These are phyloP conservation scores for Eimeria zaria DNA, from an alignment of 169 alveolate species.

Conservation along the genomic window DNA sequence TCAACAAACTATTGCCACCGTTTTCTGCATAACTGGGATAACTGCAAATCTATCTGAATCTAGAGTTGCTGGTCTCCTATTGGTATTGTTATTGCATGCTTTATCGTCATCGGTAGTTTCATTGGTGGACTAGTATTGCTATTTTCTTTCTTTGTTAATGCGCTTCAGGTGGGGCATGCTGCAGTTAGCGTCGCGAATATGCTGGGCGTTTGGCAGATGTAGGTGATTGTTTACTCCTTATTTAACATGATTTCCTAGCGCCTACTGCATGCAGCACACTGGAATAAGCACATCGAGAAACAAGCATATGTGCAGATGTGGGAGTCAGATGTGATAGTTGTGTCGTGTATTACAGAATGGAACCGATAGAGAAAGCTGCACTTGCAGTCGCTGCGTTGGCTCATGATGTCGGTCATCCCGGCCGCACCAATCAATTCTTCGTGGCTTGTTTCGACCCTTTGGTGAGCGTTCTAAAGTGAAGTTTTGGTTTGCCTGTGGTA, in stretches of 20 bases:
- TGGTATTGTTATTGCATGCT: too few species aligned
- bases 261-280: background rate
- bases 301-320: too few species aligned
- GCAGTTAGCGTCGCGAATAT: constrained; percentile 58
- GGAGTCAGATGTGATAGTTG: too few species aligned
- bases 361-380: constrained; percentile 84
- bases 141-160: background rate
- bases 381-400: constrained; percentile 88
- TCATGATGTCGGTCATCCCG: constrained; percentile 92
- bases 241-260: background rate
- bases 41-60: background rate
- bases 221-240: background rate
- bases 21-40: background rate
- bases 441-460: constrained; percentile 30
- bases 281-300: background rate
- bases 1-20: background rate
- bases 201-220: constrained; percentile 52
- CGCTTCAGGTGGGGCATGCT: constrained; percentile 81
- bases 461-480: constrained; percentile 87
- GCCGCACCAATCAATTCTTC: constrained; percentile 86
- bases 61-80: background rate
- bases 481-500: background rate
- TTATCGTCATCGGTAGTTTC: too few species aligned
- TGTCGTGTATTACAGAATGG: constrained; percentile 24
- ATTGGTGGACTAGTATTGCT: too few species aligned